phyloP scores from a whole-genome alignment of 257 asterid genomes.

The Solanum bulbocastanum region DNA sequence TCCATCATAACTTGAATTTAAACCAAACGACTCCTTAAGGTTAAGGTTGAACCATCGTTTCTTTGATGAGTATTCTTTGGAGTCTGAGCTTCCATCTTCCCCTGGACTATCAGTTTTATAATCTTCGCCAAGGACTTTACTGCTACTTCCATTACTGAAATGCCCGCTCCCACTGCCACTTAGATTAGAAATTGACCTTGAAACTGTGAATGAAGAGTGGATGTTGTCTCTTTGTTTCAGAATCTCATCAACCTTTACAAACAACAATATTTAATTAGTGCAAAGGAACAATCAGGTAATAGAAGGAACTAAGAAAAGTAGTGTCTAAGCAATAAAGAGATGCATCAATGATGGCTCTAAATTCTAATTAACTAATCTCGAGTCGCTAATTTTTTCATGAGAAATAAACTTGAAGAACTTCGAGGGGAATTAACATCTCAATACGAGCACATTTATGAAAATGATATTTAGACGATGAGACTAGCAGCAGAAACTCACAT shows the following conservation, averaged over 20 bases:
- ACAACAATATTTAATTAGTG: background rate
- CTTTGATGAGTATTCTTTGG: conserved; percentile 71
- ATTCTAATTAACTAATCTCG: background rate
- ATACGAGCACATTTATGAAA: background rate
- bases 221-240: conserved; percentile 78
- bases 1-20: too few relatives aligned
- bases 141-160: conserved; percentile 79
- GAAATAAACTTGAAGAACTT: background rate
- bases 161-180: conserved; percentile 64
- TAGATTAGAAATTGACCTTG: conserved; percentile 38
- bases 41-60: conserved; percentile 87
- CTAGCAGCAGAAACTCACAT: conserved; percentile 44
- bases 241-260: conserved; percentile 76
- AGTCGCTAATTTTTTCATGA: background rate
- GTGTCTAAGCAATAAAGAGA: background rate
- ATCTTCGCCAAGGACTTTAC: conserved; percentile 55
- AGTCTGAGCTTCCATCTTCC: conserved; percentile 86
- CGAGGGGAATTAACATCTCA: background rate
- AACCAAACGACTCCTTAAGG: too few relatives aligned
- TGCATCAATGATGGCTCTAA: background rate
- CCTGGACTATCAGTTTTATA: conserved; percentile 57
- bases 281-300: background rate
- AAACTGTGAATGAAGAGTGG: conserved; percentile 73
- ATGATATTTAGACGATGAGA: background rate
- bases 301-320: background rate